A percentile compares a stretch with the other conserved stretches of the same genome.
These are phyloP conservation scores for Lentinula sp. DNA, from an alignment of 768 basidiomycete species.

Conservation along the genomic window DNA sequence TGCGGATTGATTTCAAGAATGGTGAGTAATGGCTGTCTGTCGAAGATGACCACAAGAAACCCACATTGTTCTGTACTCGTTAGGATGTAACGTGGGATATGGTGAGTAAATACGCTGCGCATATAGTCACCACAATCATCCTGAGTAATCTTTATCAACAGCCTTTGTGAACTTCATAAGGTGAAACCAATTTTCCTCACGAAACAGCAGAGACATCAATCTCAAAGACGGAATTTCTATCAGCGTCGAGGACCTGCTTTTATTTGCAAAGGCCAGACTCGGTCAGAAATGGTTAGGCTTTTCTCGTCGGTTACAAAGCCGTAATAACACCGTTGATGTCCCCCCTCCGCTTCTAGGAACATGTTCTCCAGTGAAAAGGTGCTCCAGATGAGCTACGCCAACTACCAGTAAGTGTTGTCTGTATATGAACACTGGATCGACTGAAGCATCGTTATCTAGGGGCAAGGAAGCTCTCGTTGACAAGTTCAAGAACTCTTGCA, in stretches of 20 bases:
- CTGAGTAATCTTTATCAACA: background rate
- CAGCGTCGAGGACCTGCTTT: background rate
- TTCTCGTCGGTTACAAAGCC: background rate
- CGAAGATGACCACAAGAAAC: background rate
- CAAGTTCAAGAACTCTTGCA: constrained; percentile 87
- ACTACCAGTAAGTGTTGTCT: constrained; percentile 66
- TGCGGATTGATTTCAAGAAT: constrained; percentile 82
- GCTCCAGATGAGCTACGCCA: constrained; percentile 87
- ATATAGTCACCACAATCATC: background rate
- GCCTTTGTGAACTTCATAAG: constrained; percentile 79
- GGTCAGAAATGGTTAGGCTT: constrained; percentile 74
- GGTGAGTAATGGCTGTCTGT: constrained; percentile 31
- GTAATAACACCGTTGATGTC: background rate
- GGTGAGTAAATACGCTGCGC: background rate
- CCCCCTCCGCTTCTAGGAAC: constrained; percentile 49
- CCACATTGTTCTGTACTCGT: background rate
- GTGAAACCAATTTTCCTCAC: background rate
- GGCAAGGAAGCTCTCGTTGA: constrained; percentile 88
- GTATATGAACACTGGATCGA: background rate
- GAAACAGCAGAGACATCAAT: background rate
- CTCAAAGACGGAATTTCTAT: background rate
- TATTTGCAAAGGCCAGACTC: constrained; percentile 59
- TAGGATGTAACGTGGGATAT: constrained; percentile 66
- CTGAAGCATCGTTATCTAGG: constrained; percentile 19
- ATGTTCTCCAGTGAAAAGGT: constrained; percentile 91